Percentiles rank a stretch among this genome's conserved stretches.
Evolutionary conservation across 2,329 filamentous ascomycete species (phyloP).

Genomic region (Colletotrichum noveboracense): DNA sequence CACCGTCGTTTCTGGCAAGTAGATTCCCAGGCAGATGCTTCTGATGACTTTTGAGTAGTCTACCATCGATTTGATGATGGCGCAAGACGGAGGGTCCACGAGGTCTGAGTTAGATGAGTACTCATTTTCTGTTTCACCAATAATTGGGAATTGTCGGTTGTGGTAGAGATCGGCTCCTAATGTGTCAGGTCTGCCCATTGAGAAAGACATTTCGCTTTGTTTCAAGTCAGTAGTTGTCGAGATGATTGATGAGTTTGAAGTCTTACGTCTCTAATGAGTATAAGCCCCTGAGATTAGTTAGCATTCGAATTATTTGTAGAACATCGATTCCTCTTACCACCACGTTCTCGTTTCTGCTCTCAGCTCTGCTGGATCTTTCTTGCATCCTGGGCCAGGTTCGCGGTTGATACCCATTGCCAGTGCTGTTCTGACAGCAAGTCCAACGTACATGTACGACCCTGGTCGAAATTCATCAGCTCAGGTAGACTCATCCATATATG

Average conservation of each 20-base stretch:
- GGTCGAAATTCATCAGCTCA: background rate
- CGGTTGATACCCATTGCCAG: constrained; percentile 53
- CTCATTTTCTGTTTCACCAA: constrained; percentile 15
- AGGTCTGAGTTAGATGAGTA: background rate
- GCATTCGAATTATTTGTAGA: background rate
- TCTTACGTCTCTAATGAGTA: constrained; percentile 49
- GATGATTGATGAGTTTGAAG: background rate
- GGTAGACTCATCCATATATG: background rate
- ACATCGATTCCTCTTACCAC: constrained; percentile 39
- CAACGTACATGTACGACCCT: constrained; percentile 53
- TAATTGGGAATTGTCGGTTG: constrained; percentile 40
- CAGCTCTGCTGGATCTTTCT: constrained; percentile 35
- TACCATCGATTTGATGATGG: constrained; percentile 31
- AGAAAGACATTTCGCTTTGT: constrained; percentile 50
- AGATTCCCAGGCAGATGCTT: constrained; percentile 28
- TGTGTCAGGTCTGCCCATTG: constrained; percentile 52
- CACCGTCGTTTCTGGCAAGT: constrained; percentile 24
- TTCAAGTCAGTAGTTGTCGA: background rate
- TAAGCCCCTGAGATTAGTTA: constrained; percentile 36
- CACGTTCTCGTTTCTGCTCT: constrained; percentile 47
- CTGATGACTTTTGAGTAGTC: constrained; percentile 31
- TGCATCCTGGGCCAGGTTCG: constrained; percentile 34
- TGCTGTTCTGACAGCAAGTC: constrained; percentile 50
- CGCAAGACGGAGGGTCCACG: constrained; percentile 29
- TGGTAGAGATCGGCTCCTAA: constrained; percentile 54